These are phyloP conservation scores for Euphorbia lathyris DNA, from an alignment of 345 rosid species.

Conservation along the genomic window DNA sequence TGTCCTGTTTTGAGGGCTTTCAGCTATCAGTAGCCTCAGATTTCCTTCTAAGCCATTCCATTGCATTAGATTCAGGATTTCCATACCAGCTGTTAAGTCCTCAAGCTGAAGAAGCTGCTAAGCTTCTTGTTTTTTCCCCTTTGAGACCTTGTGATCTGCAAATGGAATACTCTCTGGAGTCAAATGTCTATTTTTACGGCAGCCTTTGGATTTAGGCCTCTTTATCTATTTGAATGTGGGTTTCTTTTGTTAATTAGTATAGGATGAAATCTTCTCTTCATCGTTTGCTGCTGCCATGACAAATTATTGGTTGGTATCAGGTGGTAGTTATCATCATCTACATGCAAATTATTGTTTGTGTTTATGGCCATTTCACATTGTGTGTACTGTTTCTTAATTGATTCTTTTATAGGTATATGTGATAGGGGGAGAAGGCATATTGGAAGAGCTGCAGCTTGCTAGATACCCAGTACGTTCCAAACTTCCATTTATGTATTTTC, in stretches of 20 bases:
- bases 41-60: no score
- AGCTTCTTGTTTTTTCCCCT: no score
- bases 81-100: no score
- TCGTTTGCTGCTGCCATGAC: constrained; percentile 76
- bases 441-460: constrained; percentile 67
- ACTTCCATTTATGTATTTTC: background rate
- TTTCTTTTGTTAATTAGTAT: constrained; percentile 2
- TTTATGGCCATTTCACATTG: background rate
- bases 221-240: background rate
- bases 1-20: no score
- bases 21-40: no score
- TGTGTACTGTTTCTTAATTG: background rate
- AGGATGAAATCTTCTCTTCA: constrained; percentile 93
- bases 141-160: no score
- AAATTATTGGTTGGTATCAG: background rate
- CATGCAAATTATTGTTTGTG: background rate
- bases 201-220: background rate
- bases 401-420: constrained; percentile 60
- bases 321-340: background rate
- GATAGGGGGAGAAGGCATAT: constrained; percentile 76
- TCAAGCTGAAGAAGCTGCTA: no score
- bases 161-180: no score
- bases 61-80: no score
- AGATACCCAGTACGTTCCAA: constrained; percentile 66
- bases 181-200: no score